Evolutionary conservation across 2,329 filamentous ascomycete species (phyloP), one percentile per base, ranked within the genome.

Genomic region (Pseudogymnoascus sp.): DNA sequence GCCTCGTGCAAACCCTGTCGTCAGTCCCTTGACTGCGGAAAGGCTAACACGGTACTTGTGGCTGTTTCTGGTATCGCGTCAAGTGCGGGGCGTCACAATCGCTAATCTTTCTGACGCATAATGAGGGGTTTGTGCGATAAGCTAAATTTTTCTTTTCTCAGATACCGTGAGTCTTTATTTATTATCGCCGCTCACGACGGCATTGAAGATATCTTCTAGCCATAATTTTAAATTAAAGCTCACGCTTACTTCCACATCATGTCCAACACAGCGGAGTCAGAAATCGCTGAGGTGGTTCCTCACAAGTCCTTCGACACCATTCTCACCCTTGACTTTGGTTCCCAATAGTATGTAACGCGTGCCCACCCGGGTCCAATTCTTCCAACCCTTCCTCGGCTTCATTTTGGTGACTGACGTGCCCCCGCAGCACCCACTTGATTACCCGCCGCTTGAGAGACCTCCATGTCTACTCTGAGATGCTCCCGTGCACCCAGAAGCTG

Each of bases 381-480:
- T 54, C 38, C 16, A 62, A 43, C 60, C 37, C 35, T 32, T 37
- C 28, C 20, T 18, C 25, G 20, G 14, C 34, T 34, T 30, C 8
- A 20, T 12, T 35, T 41, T 64, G 37, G 60, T 57, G 38, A 58
- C 30, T 30, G 18, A 76, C 74, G 66, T 87, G 82, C 22, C 87
- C 90, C 74, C 88, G 6, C 4, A 54, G 86, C 70, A 86, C 84
- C 39, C 88, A 91, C 73, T 78, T 92, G 38, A 91, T 92, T 70
- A 85, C 85, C 8, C 81, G 90, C 60, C 84, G 90, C 34, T 81
- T 95, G 28, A 83, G 91, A 67, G 84, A 88, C 68, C 81, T 95
- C 74, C 88, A 87, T 77, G 82, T 95, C 73, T 96, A 89, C 78
- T 85, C 85, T 64, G 91, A 96, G 77, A 88, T 96, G 86, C 84